phyloP scores from a whole-genome alignment of 2,329 filamentous ascomycete genomes.

The Biscogniauxia sp. region DNA sequence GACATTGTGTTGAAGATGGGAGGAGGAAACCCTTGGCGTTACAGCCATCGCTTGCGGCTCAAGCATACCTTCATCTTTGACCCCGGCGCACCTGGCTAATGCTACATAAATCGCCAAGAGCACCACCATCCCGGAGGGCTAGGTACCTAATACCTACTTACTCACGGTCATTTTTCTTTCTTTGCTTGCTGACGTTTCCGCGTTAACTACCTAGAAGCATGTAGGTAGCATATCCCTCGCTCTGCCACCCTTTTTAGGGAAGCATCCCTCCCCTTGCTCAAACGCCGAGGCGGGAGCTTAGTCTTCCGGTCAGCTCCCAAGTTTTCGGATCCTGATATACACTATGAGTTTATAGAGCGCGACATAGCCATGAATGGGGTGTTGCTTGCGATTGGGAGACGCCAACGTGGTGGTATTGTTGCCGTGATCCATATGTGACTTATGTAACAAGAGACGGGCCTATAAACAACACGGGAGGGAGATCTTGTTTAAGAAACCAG shows the following conservation, averaged over 20 bases:
- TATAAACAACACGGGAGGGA: too few species aligned
- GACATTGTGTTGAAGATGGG: conserved; percentile 2
- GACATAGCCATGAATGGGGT: background rate
- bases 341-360: background rate
- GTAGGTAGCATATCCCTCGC: background rate
- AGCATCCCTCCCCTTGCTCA: background rate
- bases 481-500: too few species aligned
- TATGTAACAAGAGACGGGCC: too few species aligned
- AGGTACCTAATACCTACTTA: too few species aligned
- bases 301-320: background rate
- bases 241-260: background rate
- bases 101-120: background rate
- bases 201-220: too few species aligned
- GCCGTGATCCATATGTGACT: too few species aligned
- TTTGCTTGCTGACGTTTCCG: background rate
- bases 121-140: background rate
- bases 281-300: conserved; percentile 1
- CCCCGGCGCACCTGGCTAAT: too few species aligned
- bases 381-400: too few species aligned
- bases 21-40: conserved; percentile 17
- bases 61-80: background rate
- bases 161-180: background rate
- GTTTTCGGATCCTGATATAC: background rate
- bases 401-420: too few species aligned
- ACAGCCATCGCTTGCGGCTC: conserved; percentile 2